Base-by-base conservation (phyloP, 164 flowering plant genomes). In the Nymphaea thermarum region DNA sequence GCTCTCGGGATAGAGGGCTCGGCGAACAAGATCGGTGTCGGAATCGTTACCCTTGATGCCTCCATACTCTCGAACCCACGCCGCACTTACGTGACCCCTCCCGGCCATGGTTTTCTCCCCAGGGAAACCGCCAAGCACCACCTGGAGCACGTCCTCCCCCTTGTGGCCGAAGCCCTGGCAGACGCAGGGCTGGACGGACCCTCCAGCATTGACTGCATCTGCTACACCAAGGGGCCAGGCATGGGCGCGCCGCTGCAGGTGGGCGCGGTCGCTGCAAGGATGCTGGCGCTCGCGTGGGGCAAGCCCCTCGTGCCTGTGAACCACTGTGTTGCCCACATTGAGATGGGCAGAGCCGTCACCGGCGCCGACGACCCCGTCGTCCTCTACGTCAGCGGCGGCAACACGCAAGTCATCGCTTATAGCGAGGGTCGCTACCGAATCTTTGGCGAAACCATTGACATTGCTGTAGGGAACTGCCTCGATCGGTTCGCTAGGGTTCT, bases 201-300 rank as follows among this genome's bases (percentile, higher is more conserved):
- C 0, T 78, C 80, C 42, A 85, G 81, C n/a, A 82, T 93, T 62
- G 96, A 93, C 65, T 93, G 98, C 76, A 77, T 93, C n/a, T 93
- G 97, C 74, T 93, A 93, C 79, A 93, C 98, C 43, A 90, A 87
- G 72, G 98, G 98, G 42, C 98, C 98, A 0, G 98, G 98, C 45
- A 93, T 93, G 98, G 98, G 98, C n/a, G 97, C 91, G 0, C 98
- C 96, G 3, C 77, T 93, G 10, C 96, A 93, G 71, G 94, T 93
- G 17, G 65, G 96, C 18, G 96, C 96, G 3, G 67, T 89, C 63
- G 97, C 85, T 45, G 82, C 91, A 18, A 81, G 98, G 42, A 80
- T 91, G 44, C 87, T 93, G 60, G 86, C 97, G 3, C 91, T 79
- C 73, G 76, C 89, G 41, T 93, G 98, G 97, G 84, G 83, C 72